phyloP scores from a whole-genome alignment of 208 protist species.

The Trichomonas tenax region DNA sequence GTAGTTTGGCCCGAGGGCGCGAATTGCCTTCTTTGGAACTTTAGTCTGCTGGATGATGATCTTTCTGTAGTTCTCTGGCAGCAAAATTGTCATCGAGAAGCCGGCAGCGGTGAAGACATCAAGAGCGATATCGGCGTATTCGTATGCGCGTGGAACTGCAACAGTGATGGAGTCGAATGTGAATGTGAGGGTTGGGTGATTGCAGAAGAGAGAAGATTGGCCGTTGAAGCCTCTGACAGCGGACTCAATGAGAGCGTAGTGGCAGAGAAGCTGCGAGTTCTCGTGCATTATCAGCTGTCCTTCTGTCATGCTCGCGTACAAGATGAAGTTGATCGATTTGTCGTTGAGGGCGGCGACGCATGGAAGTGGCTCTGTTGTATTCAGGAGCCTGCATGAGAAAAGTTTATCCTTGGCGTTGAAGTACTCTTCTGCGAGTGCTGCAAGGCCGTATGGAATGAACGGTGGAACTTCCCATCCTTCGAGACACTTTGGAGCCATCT shows the following conservation, averaged over 20 bases:
- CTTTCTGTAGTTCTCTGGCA: not conserved
- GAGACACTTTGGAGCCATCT: not conserved
- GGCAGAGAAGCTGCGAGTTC: not conserved
- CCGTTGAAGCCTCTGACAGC: not conserved
- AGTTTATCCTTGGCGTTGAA: not conserved
- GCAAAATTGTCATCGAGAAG: not conserved
- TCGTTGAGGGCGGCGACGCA: not conserved
- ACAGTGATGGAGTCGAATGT: not conserved
- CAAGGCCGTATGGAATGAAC: not conserved
- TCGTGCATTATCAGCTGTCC: not conserved
- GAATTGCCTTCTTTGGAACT: not conserved
- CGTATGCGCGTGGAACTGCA: not conserved
- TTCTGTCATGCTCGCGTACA: not conserved
- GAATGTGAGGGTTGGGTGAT: not conserved
- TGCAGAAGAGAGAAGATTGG: not conserved
- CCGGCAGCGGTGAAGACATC: not conserved
- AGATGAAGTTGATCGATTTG: not conserved
- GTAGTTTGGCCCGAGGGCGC: not conserved
- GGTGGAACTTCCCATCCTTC: not conserved
- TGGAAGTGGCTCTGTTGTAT: not conserved
- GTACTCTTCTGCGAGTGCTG: not conserved
- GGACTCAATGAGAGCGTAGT: not conserved
- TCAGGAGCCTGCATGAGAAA: not conserved
- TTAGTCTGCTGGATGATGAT: not conserved
- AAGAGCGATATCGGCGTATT: not conserved